These are phyloP conservation scores for Isoetes taiwanensis DNA, from an alignment of 75 land plant genomes.

Conservation along the genomic window DNA sequence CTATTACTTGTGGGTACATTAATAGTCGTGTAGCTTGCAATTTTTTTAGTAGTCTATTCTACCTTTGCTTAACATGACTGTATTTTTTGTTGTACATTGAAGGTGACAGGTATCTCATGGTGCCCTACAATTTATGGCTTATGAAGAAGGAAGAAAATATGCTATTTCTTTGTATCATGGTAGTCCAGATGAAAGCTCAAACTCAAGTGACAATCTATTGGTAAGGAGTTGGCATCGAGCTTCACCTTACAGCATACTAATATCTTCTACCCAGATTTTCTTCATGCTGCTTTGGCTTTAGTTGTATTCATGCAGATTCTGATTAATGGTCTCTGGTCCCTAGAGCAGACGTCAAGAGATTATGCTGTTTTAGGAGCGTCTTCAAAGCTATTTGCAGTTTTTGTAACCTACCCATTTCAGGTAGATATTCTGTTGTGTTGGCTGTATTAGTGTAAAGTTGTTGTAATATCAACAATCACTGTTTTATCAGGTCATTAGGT, in stretches of 20 bases:
- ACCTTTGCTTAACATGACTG: background rate
- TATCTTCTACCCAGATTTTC: too few species aligned
- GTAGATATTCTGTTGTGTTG: constrained; percentile 14
- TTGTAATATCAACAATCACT: too few species aligned
- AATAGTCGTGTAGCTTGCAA: background rate
- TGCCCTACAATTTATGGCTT: constrained; percentile 84
- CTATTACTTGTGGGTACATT: constrained; percentile 60
- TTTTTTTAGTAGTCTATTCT: background rate
- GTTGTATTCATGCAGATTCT: too few species aligned
- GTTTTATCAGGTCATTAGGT: constrained; percentile 69
- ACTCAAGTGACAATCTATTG: too few species aligned
- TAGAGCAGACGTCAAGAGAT: constrained; percentile 54
- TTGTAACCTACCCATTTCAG: constrained; percentile 86
- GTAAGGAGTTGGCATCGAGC: too few species aligned
- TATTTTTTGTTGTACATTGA: background rate
- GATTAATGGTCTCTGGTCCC: background rate
- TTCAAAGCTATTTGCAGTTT: constrained; percentile 70
- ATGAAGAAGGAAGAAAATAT: constrained; percentile 79
- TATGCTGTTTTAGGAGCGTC: constrained; percentile 75
- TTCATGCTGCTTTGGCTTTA: too few species aligned
- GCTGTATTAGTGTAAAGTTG: background rate
- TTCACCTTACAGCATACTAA: too few species aligned
- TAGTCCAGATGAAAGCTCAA: too few species aligned
- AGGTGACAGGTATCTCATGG: constrained; percentile 83
- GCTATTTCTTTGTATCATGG: too few species aligned